Conservation (phyloP, 768 basidiomycete species). For the Serpula lacrymans region DNA sequence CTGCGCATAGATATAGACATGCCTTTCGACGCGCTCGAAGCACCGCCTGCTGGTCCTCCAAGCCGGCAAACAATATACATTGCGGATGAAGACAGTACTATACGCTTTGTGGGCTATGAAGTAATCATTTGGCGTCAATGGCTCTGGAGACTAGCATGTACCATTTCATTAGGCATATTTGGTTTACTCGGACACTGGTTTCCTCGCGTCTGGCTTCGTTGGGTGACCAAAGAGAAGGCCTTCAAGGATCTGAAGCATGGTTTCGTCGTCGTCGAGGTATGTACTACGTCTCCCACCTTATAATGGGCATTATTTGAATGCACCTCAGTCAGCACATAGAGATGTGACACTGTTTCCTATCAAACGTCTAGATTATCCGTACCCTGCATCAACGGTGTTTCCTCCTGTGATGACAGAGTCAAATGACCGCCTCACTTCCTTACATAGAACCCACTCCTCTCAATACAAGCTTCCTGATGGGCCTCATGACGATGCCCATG, state of each 20-base stretch:
- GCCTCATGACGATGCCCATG: slow-evolving; percentile 28
- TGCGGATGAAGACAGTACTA: slow-evolving; percentile 83
- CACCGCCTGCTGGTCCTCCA: slow-evolving; percentile 79
- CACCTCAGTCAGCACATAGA: slow-evolving; percentile 71
- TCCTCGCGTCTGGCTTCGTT: slow-evolving; percentile 86
- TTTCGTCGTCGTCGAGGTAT: slow-evolving; percentile 87
- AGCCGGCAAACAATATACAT: slow-evolving; percentile 85
- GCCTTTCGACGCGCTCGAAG: slow-evolving; percentile 54
- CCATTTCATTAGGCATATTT: slow-evolving; percentile 67
- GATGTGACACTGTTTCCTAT: slow-evolving; percentile 78
- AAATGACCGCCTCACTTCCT: slow-evolving; percentile 20
- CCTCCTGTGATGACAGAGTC: slow-evolving; percentile 33
- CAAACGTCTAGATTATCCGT: slow-evolving; percentile 66
- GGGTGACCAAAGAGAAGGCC: slow-evolving; percentile 78
- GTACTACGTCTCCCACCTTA: slow-evolving; percentile 19
- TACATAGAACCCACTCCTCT: slow-evolving; percentile 14
- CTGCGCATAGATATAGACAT: slow-evolving; percentile 79
- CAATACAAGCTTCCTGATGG: slow-evolving; percentile 30
- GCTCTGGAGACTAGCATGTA: slow-evolving; percentile 70
- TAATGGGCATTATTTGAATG: slow-evolving; percentile 18
- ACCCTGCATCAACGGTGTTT: slow-evolving; percentile 80
- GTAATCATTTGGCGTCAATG: slow-evolving; percentile 55
- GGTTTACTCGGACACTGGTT: slow-evolving; percentile 91
- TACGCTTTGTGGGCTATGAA: slow-evolving; percentile 87
- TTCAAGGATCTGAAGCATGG: slow-evolving; percentile 70